Base-by-base conservation (phyloP, 2,329 filamentous ascomycete species). In the Penicillium sp. region DNA sequence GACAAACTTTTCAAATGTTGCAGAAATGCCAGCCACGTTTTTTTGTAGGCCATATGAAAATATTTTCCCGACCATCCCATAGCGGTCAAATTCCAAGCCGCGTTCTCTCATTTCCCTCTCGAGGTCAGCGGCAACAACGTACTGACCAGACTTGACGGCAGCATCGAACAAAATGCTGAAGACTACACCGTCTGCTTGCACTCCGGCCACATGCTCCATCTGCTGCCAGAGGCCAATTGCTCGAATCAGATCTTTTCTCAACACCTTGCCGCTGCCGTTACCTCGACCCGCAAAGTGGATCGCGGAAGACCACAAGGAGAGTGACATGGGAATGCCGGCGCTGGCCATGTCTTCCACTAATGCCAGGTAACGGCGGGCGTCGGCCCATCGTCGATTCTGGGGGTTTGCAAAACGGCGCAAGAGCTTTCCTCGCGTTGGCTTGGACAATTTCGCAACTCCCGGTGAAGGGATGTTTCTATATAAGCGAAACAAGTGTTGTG, bases 141-240 rank as follows among this genome's bases (percentile, higher is more conserved):
- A 95, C 61, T 94, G 93, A 31, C 87, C 86, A 0, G 88, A 82
- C 66, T 93, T 94, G 56, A 88, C 81, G 1, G 93, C 89, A 9
- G 89, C 79, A 62, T 96, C 87, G 58, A 95, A 96, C 10, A 98
- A 77, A 38, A 96, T 86, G 63, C 93, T 95, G 69, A 98, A 94
- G 0, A 91, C 95, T n/a, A 89, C 84, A 40, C 81, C 77, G 57
- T 86, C 86, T 28, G 79, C 84, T 55, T 72, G 71, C 11, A 89
- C 67, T 1, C 79, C 77, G 1, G 83, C 82, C 4, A 81, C 72
- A 38, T 79, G 76, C 67, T 98, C 93, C 89, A 97, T 97, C 59
- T 93, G 83, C 54, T 80, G 82, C 90, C 91, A 98, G 20, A 94
- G 69, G 39, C 81, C 78, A 37, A 98, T 74, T 0, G 87, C 84